Evolutionary conservation across 2,329 filamentous ascomycete genomes (phyloP).

Genomic region (Fusarium papillatum): DNA sequence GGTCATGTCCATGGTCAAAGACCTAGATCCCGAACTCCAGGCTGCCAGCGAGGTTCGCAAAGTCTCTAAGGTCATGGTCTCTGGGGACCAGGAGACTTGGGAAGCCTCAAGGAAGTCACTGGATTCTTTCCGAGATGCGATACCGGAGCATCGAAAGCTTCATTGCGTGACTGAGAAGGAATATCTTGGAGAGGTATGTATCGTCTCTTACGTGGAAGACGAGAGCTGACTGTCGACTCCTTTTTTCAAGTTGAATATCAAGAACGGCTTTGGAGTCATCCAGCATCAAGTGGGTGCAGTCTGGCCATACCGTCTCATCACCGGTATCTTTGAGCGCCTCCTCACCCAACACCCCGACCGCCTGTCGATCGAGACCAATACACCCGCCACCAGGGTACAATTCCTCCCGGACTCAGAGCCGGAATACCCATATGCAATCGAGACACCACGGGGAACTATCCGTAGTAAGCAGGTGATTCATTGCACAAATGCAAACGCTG

Average conservation of each 20-base stretch:
- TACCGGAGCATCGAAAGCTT: slow-evolving; percentile 16
- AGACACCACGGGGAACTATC: slow-evolving; percentile 60
- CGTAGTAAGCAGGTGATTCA: slow-evolving; percentile 64
- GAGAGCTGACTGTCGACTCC: not conserved
- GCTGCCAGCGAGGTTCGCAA: slow-evolving; percentile 28
- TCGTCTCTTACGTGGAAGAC: not conserved
- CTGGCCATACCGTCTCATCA: not conserved
- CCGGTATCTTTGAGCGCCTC: not conserved
- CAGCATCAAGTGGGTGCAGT: not conserved
- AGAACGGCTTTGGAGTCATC: not conserved
- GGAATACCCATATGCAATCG: slow-evolving; percentile 53
- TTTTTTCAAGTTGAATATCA: not conserved
- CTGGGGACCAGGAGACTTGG: slow-evolving; percentile 32
- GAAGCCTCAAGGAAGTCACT: slow-evolving; percentile 17
- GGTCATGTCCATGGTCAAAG: slow-evolving; percentile 23
- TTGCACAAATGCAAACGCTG: slow-evolving; percentile 66
- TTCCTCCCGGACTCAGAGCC: not conserved
- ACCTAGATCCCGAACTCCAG: slow-evolving; percentile 21
- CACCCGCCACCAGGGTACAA: not conserved
- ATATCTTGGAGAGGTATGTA: slow-evolving; percentile 7
- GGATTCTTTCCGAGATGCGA: slow-evolving; percentile 13
- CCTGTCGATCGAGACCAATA: not conserved
- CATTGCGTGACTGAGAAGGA: slow-evolving; percentile 26
- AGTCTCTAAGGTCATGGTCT: slow-evolving; percentile 30
- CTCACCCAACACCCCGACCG: not conserved